Percentiles rank a stretch among this genome's conserved stretches.
Evolutionary conservation across 768 basidiomycete species (phyloP).

Genomic region (Boletus edulis): DNA sequence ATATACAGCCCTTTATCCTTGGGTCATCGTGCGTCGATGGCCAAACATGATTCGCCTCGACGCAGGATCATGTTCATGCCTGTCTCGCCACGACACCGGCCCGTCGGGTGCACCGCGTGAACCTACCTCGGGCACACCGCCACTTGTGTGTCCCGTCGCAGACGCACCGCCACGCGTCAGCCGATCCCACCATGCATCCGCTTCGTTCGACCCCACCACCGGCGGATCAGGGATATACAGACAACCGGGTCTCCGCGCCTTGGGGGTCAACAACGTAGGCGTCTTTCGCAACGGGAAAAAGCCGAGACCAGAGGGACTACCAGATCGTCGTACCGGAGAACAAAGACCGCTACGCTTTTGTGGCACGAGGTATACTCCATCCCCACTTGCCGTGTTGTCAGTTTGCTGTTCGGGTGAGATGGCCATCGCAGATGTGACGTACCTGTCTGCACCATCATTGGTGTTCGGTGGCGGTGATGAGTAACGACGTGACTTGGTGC

Average conservation of each 20-base stretch:
- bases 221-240: conserved; percentile 13
- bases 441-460: neutral
- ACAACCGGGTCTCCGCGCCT: conserved; percentile 12
- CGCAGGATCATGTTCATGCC: conserved; percentile 19
- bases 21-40: conserved; percentile 11
- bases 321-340: neutral
- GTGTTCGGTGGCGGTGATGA: neutral
- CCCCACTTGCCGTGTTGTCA: neutral
- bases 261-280: conserved; percentile 8
- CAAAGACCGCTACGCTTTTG: conserved; percentile 12
- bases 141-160: neutral
- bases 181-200: conserved; percentile 10
- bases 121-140: neutral
- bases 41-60: conserved; percentile 6
- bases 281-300: conserved; percentile 8
- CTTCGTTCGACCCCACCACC: conserved; percentile 3
- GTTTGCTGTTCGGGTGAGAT: neutral
- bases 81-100: conserved; percentile 21
- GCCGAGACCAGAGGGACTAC: neutral
- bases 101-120: neutral
- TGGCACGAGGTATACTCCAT: conserved; percentile 17
- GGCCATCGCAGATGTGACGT: neutral
- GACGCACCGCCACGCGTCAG: neutral
- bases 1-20: neutral
- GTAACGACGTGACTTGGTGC: neutral